These are phyloP conservation scores for Podospora conica DNA, from an alignment of 495 filamentous ascomycete species.

Conservation along the genomic window DNA sequence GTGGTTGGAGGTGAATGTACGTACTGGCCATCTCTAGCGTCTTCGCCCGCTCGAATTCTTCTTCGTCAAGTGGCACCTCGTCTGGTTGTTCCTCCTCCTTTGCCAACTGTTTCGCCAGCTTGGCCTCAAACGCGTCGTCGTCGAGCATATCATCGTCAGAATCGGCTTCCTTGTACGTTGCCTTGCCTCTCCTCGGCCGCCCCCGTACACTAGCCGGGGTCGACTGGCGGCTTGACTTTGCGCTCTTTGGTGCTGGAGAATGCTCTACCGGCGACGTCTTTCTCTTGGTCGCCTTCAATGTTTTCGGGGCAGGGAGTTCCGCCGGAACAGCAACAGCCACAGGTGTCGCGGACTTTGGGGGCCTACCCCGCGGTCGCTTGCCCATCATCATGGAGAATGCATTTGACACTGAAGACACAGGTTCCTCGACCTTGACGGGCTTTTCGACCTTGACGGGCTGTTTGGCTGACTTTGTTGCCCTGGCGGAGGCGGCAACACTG, in stretches of 20 bases:
- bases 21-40: constrained; percentile 75
- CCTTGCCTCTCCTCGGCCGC: constrained; percentile 31
- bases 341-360: constrained; percentile 9
- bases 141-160: constrained; percentile 65
- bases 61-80: constrained; percentile 38
- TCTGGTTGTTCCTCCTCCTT: constrained; percentile 51
- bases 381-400: constrained; percentile 46
- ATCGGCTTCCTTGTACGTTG: constrained; percentile 46
- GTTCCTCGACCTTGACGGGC: constrained; percentile 7
- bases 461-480: constrained; percentile 8
- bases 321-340: background rate
- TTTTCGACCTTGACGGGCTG: constrained; percentile 13
- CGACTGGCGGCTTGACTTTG: constrained; percentile 62
- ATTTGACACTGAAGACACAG: constrained; percentile 21
- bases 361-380: constrained; percentile 24
- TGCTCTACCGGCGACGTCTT: constrained; percentile 33
- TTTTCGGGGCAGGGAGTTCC: constrained; percentile 10
- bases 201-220: constrained; percentile 56
- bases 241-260: constrained; percentile 51
- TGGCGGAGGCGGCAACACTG: constrained; percentile 17
- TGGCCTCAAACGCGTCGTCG: constrained; percentile 66
- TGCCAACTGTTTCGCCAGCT: constrained; percentile 54
- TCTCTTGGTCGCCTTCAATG: constrained; percentile 36
- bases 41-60: constrained; percentile 60
- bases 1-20: constrained; percentile 18